Base-by-base conservation (phyloP, 2,329 filamentous ascomycete genomes). In the Monilinia laxa region DNA sequence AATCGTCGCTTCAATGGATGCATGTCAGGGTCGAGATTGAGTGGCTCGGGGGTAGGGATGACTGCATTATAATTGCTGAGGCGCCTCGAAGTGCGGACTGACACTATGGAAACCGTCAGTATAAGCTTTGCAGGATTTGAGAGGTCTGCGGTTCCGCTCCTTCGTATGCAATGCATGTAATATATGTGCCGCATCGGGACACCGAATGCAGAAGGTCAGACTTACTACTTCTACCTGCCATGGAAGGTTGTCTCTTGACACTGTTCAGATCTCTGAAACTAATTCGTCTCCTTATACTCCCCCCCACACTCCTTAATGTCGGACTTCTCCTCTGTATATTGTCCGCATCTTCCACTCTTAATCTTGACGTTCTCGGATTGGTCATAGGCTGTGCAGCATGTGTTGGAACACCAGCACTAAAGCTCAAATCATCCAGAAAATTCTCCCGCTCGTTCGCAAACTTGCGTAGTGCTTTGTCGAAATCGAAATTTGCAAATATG, bases 51-150 rank as follows among this genome's bases (percentile, higher is more conserved):
- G 2, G 88, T 88, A 18, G 95, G 95, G 64, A 99, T 98, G 63
- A 99, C 95, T 1, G 95, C 97, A 78, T 98, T 98, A 79, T 99
- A 99, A 77, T 96, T 96, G 78, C 94, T 98, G 71, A 98, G 81
- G 73, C 95, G 87, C 79, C 88, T 95, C 49, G 93, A 89, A 6
- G 93, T 97, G 73, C 93, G 89, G 70, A 89, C 83, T 31, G 89
- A 91, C 70, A 85, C 85, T 86, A 72, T 69, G 70, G 4, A 71
- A 16, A 25, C 75, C 28, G 47, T 65, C 23, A 65, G 63, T 68
- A 77, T 52, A 25, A 42, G 42, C 9, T 18, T 31, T 20, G 14
- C 55, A 55, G n/a, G 3, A 35, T 23, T 12, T 55, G 38, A 55
- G 60, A 54, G 38, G 62, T 5, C 5, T 64, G 38, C 20, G 51